phyloP scores from a whole-genome alignment of 2,329 filamentous ascomycete genomes.

The Cladophialophora exuberans region DNA sequence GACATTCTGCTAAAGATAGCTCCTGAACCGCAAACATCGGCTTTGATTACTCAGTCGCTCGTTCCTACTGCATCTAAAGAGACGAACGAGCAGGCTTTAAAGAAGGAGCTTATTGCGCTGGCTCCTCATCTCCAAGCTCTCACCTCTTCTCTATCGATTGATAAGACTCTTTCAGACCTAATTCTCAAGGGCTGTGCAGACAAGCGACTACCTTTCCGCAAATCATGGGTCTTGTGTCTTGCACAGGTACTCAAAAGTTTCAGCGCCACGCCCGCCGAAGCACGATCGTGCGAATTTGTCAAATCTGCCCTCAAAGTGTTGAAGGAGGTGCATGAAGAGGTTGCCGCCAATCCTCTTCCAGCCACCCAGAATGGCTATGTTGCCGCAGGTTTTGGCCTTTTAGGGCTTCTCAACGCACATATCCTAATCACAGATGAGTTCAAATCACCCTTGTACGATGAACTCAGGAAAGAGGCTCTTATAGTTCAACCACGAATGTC shows the following conservation, averaged over 20 bases:
- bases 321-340: slow-evolving; percentile 73
- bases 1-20: slow-evolving; percentile 74
- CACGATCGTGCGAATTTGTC: slow-evolving; percentile 47
- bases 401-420: slow-evolving; percentile 37
- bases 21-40: slow-evolving; percentile 63
- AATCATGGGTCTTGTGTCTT: slow-evolving; percentile 70
- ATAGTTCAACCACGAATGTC: slow-evolving; percentile 79
- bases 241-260: slow-evolving; percentile 28
- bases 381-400: slow-evolving; percentile 68
- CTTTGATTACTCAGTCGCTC: slow-evolving; percentile 68
- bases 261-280: slow-evolving; percentile 45
- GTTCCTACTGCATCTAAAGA: slow-evolving; percentile 76
- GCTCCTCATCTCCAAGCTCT: slow-evolving; percentile 66
- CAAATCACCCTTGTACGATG: slow-evolving; percentile 18
- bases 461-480: slow-evolving; percentile 42
- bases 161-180: slow-evolving; percentile 69
- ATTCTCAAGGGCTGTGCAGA: slow-evolving; percentile 82
- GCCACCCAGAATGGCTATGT: slow-evolving; percentile 83
- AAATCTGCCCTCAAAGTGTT: slow-evolving; percentile 55
- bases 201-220: slow-evolving; percentile 77
- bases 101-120: slow-evolving; percentile 74
- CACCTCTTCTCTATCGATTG: slow-evolving; percentile 65
- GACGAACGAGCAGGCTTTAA: slow-evolving; percentile 80
- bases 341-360: slow-evolving; percentile 73
- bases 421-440: slow-evolving; percentile 43